A percentile compares a stretch with the other conserved stretches of the same genome.
These are phyloP conservation scores for Euphorbia peplus DNA, from an alignment of 345 rosid genomes.

Conservation along the genomic window DNA sequence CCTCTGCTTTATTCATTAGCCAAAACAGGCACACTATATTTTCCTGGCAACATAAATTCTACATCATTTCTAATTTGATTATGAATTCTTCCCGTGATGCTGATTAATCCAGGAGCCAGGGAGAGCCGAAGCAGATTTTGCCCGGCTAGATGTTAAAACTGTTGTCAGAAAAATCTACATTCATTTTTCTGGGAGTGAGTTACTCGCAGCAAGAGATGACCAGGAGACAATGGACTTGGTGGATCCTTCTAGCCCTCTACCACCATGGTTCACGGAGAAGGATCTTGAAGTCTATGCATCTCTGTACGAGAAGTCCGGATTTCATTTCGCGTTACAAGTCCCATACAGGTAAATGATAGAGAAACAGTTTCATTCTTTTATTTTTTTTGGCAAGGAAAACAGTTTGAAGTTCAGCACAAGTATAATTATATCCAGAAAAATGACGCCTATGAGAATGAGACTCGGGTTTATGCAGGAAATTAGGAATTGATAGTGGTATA, in stretches of 20 bases:
- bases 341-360: slow-evolving; percentile 37
- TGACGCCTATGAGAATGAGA: background rate
- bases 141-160: slow-evolving; percentile 16
- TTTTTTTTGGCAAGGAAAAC: no score
- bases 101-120: background rate
- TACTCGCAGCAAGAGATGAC: slow-evolving; percentile 18
- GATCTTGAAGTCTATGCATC: slow-evolving; percentile 28
- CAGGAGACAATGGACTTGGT: slow-evolving; percentile 30
- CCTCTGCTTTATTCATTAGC: background rate
- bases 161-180: slow-evolving; percentile 18
- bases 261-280: slow-evolving; percentile 21
- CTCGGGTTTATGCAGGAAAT: slow-evolving; percentile 5
- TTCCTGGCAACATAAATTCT: no score
- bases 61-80: background rate
- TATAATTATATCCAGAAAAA: no score
- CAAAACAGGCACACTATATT: no score
- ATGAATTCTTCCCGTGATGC: background rate
- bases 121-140: slow-evolving; percentile 25
- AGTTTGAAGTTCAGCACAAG: no score
- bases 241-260: slow-evolving; percentile 22
- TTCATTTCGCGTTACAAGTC: slow-evolving; percentile 21
- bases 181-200: slow-evolving; percentile 17
- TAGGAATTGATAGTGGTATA: slow-evolving; percentile 9
- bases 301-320: slow-evolving; percentile 28
- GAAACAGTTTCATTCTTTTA: no score